These are phyloP conservation scores for Exophiala oligosperma DNA, from an alignment of 2,329 filamentous ascomycete genomes.

Conservation along the genomic window DNA sequence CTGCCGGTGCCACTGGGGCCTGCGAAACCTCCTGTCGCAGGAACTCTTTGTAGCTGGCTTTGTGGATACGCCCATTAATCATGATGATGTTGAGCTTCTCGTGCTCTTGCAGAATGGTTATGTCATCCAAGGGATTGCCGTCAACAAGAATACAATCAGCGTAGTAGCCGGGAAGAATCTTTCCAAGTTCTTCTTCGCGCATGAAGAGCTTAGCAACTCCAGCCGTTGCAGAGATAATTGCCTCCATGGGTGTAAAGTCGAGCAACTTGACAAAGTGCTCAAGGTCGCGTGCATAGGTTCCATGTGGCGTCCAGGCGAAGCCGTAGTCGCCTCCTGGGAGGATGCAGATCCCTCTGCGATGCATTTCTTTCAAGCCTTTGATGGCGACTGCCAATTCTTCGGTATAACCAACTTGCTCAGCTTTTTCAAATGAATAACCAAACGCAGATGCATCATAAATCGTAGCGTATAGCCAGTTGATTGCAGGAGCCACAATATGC, in stretches of 20 bases:
- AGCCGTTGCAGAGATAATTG: constrained; percentile 46
- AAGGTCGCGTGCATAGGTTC: constrained; percentile 50
- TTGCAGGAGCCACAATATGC: constrained; percentile 43
- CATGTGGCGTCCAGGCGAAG: constrained; percentile 51
- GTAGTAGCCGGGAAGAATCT: constrained; percentile 44
- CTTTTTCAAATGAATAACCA: constrained; percentile 44
- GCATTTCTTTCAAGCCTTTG: constrained; percentile 46
- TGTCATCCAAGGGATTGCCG: constrained; percentile 46
- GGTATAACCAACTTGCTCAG: constrained; percentile 46
- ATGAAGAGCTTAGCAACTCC: constrained; percentile 45
- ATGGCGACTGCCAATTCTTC: constrained; percentile 44
- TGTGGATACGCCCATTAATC: constrained; percentile 51
- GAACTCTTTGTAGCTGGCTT: constrained; percentile 31
- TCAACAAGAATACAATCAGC: constrained; percentile 49
- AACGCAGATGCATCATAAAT: constrained; percentile 41
- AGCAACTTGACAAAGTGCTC: constrained; percentile 49
- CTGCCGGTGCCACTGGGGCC: neutral
- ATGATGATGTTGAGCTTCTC: constrained; percentile 46
- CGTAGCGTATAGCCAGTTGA: constrained; percentile 46
- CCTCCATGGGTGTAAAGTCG: constrained; percentile 46
- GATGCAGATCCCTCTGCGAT: constrained; percentile 45
- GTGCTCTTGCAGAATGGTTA: constrained; percentile 44
- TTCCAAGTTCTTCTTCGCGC: constrained; percentile 41
- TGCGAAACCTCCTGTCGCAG: neutral
- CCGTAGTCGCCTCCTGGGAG: constrained; percentile 47